Conservation (phyloP, 495 filamentous ascomycete species). For the Hyaloscypha hepaticicola region DNA sequence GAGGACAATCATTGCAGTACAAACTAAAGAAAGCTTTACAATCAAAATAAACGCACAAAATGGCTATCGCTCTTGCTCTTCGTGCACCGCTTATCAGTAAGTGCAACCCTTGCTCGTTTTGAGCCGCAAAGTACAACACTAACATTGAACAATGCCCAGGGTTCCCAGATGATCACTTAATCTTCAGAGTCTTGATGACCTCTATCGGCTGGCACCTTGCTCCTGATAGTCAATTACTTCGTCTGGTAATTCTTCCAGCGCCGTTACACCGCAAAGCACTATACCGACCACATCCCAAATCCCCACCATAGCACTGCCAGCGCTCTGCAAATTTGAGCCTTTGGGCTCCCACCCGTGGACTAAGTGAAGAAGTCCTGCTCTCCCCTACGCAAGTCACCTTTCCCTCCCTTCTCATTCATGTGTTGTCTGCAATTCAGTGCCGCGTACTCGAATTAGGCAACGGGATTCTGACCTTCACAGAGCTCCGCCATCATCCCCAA, state of each 20-base stretch:
- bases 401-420: neutral
- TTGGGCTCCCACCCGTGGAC: neutral
- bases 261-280: neutral
- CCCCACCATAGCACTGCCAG: neutral
- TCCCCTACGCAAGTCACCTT: neutral
- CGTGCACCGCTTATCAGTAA: neutral
- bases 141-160: neutral
- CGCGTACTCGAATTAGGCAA: neutral
- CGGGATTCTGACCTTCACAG: neutral
- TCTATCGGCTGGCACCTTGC: neutral
- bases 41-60: neutral
- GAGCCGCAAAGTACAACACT: neutral
- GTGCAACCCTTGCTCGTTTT: too few species aligned
- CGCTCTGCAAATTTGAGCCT: neutral
- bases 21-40: neutral
- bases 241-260: neutral
- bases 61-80: neutral
- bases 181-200: neutral
- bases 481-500: neutral
- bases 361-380: neutral
- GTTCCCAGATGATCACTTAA: neutral
- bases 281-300: neutral
- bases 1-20: neutral
- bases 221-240: neutral
- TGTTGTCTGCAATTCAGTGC: neutral